Evolutionary conservation across 1,139 yeast species (phyloP), one percentile per base, ranked within the genome.

Genomic region (Saccharomyces hybrid): DNA sequence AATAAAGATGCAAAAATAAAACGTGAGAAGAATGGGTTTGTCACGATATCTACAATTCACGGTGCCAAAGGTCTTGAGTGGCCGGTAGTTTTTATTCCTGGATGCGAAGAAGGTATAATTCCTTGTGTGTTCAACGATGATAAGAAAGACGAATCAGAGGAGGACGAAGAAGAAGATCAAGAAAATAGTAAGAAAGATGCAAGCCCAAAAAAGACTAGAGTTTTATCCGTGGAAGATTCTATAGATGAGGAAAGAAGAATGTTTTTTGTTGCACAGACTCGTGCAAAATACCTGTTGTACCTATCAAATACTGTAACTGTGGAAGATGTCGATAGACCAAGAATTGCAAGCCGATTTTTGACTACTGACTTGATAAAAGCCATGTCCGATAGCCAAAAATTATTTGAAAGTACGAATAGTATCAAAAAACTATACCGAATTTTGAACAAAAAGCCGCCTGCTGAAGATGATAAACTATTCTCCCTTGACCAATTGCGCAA

Each of bases 1-100:
- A 58, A 55, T 1, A 50, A 54, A 11, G 56, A 56, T 8, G 64
- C 59, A 5, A 63, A 60, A 14, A 59, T 56, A 20, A 56, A 59
- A 11, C 51, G 53, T 3, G 60, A 56, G n/a, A 55, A 55, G 25
- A 52, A 53, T 11, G 73, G 70, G 0, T 61, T 63, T 20, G 76
- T 80, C 1, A 70, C 78, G 0, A 68, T 81, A 1, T 84, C 91
- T 0, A 93, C 98, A 0, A 86, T 93, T 13, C 99, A 93, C 69
- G 89, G 91, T 0, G 83, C 98, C 1, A 93, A 93, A 66, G 98
- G 98, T 1, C 74, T 90, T 4, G 98, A 93, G 69, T 93, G 98
- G 98, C 93, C 96, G 0, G 80, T 87, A 5, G 97, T 93, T 0
- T 88, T 89, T 65, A 79, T 89, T 11, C 91, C 95, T 0, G 84